phyloP scores from a whole-genome alignment of 2,329 filamentous ascomycete species.

The Ramularia endophylla region DNA sequence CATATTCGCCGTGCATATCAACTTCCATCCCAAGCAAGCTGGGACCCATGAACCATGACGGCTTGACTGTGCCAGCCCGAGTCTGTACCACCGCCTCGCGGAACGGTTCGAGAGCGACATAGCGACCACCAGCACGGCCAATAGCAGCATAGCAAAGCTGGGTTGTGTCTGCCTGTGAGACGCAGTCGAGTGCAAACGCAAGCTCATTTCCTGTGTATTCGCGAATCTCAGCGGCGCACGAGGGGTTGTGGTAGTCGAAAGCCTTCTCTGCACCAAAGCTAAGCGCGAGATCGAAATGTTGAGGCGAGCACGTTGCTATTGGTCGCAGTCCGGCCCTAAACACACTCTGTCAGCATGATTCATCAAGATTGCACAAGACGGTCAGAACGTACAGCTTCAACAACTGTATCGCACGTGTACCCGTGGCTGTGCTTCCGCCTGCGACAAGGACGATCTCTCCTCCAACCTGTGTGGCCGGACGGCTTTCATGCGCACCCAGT shows the following conservation, averaged over 20 bases:
- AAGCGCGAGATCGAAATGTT: slow-evolving; percentile 39
- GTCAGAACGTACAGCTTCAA: too few species aligned
- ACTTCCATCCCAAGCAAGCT: slow-evolving; percentile 23
- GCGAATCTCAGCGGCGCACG: slow-evolving; percentile 31
- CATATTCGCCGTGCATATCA: too few species aligned
- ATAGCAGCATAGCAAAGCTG: slow-evolving; percentile 36
- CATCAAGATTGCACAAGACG: too few species aligned
- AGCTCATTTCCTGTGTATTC: slow-evolving; percentile 36
- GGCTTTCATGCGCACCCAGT: too few species aligned
- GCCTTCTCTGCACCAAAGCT: slow-evolving; percentile 38
- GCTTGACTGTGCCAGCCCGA: slow-evolving; percentile 19
- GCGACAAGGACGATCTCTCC: too few species aligned
- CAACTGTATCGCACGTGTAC: too few species aligned
- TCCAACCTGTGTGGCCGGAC: too few species aligned
- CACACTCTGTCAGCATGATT: too few species aligned
- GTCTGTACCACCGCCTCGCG: slow-evolving; percentile 16
- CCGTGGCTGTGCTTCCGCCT: too few species aligned
- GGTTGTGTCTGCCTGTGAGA: slow-evolving; percentile 32
- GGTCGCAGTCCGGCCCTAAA: too few species aligned
- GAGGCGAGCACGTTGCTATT: slow-evolving; percentile 41
- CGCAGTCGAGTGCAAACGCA: slow-evolving; percentile 39
- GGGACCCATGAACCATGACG: slow-evolving; percentile 27
- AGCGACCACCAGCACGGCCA: slow-evolving; percentile 35
- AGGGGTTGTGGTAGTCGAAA: slow-evolving; percentile 41
- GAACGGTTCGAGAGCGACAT: slow-evolving; percentile 34